Conservation (phyloP, 257 asterid genomes). For the Knoxia roxburghii region DNA sequence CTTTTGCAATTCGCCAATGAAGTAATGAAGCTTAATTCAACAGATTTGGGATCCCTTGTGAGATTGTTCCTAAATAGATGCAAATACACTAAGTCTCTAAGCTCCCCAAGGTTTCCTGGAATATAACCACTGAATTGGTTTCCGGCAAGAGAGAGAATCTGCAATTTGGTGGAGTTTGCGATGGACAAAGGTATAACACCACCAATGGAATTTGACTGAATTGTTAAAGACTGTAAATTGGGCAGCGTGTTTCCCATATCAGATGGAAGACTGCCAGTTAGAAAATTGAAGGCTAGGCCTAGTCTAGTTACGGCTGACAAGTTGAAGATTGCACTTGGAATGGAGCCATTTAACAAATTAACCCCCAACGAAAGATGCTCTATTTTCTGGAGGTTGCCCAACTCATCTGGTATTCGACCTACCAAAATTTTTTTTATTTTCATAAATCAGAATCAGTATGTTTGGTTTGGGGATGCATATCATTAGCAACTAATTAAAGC, state of each 20-base stretch:
- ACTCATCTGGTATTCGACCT: background rate
- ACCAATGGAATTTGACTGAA: background rate
- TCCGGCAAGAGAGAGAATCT: background rate
- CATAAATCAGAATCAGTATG: too few relatives aligned
- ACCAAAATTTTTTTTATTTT: too few relatives aligned
- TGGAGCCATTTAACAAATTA: background rate
- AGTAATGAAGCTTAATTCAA: constrained; percentile 11
- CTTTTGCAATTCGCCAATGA: constrained; percentile 4
- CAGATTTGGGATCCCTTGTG: background rate
- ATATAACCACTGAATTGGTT: constrained; percentile 4
- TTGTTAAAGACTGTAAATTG: background rate
- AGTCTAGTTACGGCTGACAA: background rate
- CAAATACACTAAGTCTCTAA: background rate
- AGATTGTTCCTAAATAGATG: background rate
- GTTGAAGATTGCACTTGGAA: too few relatives aligned
- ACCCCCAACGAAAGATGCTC: background rate
- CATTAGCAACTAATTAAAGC: too few relatives aligned
- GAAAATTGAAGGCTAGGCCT: background rate
- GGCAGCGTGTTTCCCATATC: constrained; percentile 15
- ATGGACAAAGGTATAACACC: constrained; percentile 25
- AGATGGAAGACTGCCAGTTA: constrained; percentile 20
- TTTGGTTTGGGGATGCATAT: too few relatives aligned
- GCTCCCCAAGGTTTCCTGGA: background rate
- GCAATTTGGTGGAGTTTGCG: constrained; percentile 23
- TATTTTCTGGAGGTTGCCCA: background rate